Conservation (phyloP, 345 rosid genomes). For the Citrus inodora region DNA sequence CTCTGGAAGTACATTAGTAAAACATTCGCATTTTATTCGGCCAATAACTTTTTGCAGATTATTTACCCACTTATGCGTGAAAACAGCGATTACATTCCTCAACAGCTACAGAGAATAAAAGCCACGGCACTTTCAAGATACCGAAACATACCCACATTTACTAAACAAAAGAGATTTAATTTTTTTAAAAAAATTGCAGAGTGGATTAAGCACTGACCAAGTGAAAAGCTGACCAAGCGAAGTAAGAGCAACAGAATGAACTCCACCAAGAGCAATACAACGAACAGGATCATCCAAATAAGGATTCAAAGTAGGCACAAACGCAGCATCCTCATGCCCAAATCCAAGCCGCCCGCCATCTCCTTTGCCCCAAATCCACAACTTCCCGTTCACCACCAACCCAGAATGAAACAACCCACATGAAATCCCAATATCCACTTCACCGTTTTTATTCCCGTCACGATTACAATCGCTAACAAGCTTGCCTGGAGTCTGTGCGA, state of each 20-base stretch:
- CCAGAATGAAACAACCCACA: constrained; percentile 88
- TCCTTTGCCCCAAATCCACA: constrained; percentile 95
- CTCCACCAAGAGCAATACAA: constrained; percentile 72
- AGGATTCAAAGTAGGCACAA: constrained; percentile 68
- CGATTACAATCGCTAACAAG: constrained; percentile 6
- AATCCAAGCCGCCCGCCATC: constrained; percentile 92
- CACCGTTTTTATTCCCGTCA: background rate
- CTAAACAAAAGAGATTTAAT: background rate
- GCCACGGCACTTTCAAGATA: background rate
- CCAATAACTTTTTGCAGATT: background rate
- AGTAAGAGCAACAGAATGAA: constrained; percentile 81
- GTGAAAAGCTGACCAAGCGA: constrained; percentile 62
- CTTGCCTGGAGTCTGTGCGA: constrained; percentile 60
- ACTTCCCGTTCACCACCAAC: constrained; percentile 49
- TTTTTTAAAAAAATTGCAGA: background rate
- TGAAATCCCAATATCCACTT: constrained; percentile 56
- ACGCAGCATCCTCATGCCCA: constrained; percentile 73
- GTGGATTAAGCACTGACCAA: constrained; percentile 48
- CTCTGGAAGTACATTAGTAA: background rate
- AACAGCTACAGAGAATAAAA: background rate
- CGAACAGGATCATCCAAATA: constrained; percentile 48
- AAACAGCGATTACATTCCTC: background rate
- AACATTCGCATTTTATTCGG: no score
- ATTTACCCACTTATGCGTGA: background rate
- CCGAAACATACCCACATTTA: background rate